A percentile compares a stretch with the other conserved stretches of the same genome.
Evolutionary conservation across 352 stramenopile genomes (phyloP).

Genomic region (Detonula confervacea): DNA sequence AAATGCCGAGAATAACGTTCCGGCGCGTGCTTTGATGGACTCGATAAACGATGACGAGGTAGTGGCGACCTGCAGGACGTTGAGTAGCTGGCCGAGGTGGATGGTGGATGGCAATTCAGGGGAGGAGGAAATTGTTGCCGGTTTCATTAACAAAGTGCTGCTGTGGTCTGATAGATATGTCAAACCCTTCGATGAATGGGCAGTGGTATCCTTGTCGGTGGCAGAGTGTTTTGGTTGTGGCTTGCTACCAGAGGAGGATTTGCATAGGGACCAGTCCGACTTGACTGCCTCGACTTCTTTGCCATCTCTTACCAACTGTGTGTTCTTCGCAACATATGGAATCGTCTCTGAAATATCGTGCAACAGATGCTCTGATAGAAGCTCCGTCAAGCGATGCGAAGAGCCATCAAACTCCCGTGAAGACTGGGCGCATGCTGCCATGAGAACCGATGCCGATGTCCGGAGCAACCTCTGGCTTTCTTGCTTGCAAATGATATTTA

Average conservation of each 20-base stretch:
- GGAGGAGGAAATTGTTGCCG: neutral
- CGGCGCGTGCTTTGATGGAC: slow-evolving; percentile 32
- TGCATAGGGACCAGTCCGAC: slow-evolving; percentile 42
- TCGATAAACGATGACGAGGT: slow-evolving; percentile 36
- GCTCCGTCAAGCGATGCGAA: slow-evolving; percentile 23
- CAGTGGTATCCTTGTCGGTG: neutral
- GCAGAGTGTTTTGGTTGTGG: slow-evolving; percentile 12
- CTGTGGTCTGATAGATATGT: slow-evolving; percentile 23
- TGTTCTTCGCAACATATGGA: slow-evolving; percentile 27
- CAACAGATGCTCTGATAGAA: slow-evolving; percentile 39
- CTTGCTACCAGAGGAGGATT: slow-evolving; percentile 20
- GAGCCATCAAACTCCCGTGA: slow-evolving; percentile 19
- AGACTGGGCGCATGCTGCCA: slow-evolving; percentile 29
- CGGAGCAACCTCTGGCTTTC: slow-evolving; percentile 34
- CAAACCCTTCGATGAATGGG: slow-evolving; percentile 18
- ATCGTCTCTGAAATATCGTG: slow-evolving; percentile 49
- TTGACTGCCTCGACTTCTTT: slow-evolving; percentile 28
- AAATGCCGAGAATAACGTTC: slow-evolving; percentile 32
- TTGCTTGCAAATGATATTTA: slow-evolving; percentile 35
- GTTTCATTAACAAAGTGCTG: slow-evolving; percentile 41
- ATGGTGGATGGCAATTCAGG: slow-evolving; percentile 32
- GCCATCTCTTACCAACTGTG: slow-evolving; percentile 6
- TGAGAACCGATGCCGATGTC: slow-evolving; percentile 38
- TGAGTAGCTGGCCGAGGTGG: slow-evolving; percentile 47
- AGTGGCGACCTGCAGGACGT: slow-evolving; percentile 42